Evolutionary conservation across 371 early-diverging fungal species (phyloP), one percentile per base, ranked within the genome.

Genomic region (Actinomortierella ambigua): DNA sequence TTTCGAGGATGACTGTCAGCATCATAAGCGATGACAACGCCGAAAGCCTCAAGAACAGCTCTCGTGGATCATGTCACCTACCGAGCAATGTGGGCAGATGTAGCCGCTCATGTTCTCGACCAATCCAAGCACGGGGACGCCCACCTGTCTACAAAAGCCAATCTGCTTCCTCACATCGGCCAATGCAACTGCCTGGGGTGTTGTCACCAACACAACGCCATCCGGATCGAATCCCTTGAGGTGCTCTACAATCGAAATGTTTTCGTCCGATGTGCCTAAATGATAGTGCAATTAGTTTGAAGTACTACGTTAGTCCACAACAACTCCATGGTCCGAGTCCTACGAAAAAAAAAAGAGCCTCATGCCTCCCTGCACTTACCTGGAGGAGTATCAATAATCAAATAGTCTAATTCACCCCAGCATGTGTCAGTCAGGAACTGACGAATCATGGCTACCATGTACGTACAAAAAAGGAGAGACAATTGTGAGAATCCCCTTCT

Each of bases 21-120:
- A 23, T 29, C 39, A 42, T 11, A 53, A n/a, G 15, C 23, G 22
- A n/a, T 47, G 22, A 29, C 28, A 24, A n/a, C 23, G 3, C 18
- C 8, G 41, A 48, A 5, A 0, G 23, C 34, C 34, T 34, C 11
- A 11, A 34, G n/a, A n/a, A n/a, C n/a, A n/a, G n/a, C n/a, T n/a
- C 11, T 34, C 34, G 4, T 34, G 34, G 34, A 34, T 4, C 34
- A 34, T 34, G 55, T 23, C 20, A 79, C 79, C 73, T 82, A 89
- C 89, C 46, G 86, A 59, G 77, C 97, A 97, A 57, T 88, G 87
- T 18, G 95, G 93, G 73, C 99, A 98, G 7, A 90, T 85, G 75
- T 92, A 93, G 2, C 93, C 94, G 67, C 88, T 85, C 97, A 98
- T 97, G 73, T 98, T 98, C 73, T 98, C 98, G 26, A 98, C 83